phyloP scores from a whole-genome alignment of 176 grass and related monocot genomes.

The Oryza glaberrima region DNA sequence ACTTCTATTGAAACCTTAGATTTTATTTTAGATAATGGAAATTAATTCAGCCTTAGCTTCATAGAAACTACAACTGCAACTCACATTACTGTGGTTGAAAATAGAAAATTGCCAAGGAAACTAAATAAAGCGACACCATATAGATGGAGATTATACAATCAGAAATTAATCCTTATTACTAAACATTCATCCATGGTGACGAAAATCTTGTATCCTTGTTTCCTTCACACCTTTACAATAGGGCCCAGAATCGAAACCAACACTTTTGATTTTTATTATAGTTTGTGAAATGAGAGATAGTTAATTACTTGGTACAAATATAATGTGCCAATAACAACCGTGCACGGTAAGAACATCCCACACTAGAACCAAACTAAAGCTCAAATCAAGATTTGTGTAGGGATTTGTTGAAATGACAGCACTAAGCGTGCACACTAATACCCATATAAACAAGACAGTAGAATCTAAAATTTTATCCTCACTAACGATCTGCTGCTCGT shows the following conservation, averaged over 20 bases:
- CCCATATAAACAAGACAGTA: conserved; percentile 3
- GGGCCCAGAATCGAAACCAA: too few relatives aligned
- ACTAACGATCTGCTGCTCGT: conserved; percentile 4
- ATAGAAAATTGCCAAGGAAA: too few relatives aligned
- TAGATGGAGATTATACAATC: too few relatives aligned
- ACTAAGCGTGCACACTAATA: conserved; percentile 13
- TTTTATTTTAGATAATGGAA: not conserved
- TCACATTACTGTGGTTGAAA: too few relatives aligned
- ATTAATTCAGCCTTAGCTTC: too few relatives aligned
- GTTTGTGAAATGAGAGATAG: not conserved
- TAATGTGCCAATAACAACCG: not conserved
- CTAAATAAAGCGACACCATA: too few relatives aligned
- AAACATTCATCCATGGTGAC: too few relatives aligned
- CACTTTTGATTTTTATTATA: not conserved
- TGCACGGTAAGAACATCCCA: not conserved
- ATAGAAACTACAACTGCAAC: too few relatives aligned
- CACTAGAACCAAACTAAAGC: not conserved
- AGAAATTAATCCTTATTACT: too few relatives aligned
- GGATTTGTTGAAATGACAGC: not conserved
- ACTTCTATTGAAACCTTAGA: not conserved
- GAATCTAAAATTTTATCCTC: not conserved
- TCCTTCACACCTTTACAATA: too few relatives aligned
- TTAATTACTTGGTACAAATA: not conserved
- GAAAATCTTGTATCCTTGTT: too few relatives aligned
- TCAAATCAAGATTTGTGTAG: not conserved